Conservation (phyloP, 371 early-diverging fungal genomes). For the Haplosporangium sp. region DNA sequence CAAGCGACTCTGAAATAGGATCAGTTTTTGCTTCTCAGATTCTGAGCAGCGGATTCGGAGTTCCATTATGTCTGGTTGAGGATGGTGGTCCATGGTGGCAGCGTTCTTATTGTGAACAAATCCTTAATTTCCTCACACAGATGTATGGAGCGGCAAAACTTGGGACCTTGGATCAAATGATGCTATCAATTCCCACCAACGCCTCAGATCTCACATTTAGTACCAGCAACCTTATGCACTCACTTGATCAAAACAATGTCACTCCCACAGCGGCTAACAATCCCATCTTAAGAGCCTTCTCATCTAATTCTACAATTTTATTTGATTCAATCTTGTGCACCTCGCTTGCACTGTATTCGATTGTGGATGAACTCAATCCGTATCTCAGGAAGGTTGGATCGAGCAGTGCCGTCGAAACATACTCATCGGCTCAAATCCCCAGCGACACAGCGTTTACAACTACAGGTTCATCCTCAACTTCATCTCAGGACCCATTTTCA, state of each 20-base stretch:
- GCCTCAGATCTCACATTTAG: conserved; percentile 14
- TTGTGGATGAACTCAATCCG: conserved; percentile 25
- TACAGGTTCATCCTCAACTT: neutral
- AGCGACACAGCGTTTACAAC: neutral
- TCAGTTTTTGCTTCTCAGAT: conserved; percentile 31
- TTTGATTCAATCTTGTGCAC: conserved; percentile 52
- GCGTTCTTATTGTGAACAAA: conserved; percentile 18
- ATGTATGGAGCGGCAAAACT: conserved; percentile 38
- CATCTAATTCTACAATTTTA: conserved; percentile 11
- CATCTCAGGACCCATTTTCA: conserved; percentile 15
- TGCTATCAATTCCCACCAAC: conserved; percentile 25
- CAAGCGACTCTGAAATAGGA: conserved; percentile 26
- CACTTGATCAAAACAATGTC: neutral
- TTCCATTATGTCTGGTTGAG: conserved; percentile 51
- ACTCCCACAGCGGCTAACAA: conserved; percentile 17
- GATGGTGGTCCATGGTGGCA: conserved; percentile 52
- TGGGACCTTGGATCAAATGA: conserved; percentile 35
- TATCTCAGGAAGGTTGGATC: conserved; percentile 19
- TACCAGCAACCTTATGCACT: no score
- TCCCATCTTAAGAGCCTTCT: conserved; percentile 31
- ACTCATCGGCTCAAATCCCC: neutral
- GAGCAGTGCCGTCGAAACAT: neutral
- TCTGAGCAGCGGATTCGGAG: conserved; percentile 29
- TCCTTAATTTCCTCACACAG: conserved; percentile 19
- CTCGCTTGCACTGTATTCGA: conserved; percentile 28